These are phyloP conservation scores for Chaetomium sp. DNA, from an alignment of 2,329 filamentous ascomycete genomes.

Conservation along the genomic window DNA sequence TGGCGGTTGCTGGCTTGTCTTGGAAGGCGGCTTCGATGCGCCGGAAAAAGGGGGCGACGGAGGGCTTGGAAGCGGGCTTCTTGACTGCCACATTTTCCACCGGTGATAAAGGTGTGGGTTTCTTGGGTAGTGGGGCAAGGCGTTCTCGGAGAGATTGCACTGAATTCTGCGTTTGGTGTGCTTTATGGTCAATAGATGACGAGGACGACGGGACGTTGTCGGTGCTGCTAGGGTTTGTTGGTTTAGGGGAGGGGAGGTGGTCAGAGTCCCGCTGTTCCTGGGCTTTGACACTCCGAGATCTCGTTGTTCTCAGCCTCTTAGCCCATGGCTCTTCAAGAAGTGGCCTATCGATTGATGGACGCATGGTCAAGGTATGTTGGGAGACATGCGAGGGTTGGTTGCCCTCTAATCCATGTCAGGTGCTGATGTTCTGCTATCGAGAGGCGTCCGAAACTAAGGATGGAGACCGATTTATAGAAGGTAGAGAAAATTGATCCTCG, in stretches of 20 bases:
- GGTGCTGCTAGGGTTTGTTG: constrained; percentile 24
- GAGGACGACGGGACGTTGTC: constrained; percentile 17
- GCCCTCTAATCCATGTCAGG: neutral
- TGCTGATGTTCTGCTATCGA: neutral
- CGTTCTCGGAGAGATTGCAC: constrained; percentile 23
- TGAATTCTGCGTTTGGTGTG: neutral
- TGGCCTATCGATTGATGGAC: neutral
- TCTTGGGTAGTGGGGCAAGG: constrained; percentile 14
- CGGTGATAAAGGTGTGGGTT: neutral
- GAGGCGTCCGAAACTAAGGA: neutral
- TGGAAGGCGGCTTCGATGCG: constrained; percentile 26
- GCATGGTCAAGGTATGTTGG: constrained; percentile 12
- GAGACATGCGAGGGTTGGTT: neutral
- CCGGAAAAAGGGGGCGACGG: constrained; percentile 29
- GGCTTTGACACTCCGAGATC: constrained; percentile 11
- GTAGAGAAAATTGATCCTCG: neutral
- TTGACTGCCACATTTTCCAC: neutral
- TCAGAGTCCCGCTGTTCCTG: neutral
- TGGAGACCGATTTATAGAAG: no score
- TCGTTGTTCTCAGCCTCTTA: constrained; percentile 20
- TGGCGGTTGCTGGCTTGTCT: neutral
- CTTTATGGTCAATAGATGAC: constrained; percentile 7
- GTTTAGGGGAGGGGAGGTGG: constrained; percentile 22
- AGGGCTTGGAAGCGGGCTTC: constrained; percentile 15
- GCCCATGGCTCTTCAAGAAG: constrained; percentile 17